Evolutionary conservation across 1,139 yeast genomes (phyloP), one percentile per base, ranked within the genome.

Genomic region (Blastobotrys elegans): DNA sequence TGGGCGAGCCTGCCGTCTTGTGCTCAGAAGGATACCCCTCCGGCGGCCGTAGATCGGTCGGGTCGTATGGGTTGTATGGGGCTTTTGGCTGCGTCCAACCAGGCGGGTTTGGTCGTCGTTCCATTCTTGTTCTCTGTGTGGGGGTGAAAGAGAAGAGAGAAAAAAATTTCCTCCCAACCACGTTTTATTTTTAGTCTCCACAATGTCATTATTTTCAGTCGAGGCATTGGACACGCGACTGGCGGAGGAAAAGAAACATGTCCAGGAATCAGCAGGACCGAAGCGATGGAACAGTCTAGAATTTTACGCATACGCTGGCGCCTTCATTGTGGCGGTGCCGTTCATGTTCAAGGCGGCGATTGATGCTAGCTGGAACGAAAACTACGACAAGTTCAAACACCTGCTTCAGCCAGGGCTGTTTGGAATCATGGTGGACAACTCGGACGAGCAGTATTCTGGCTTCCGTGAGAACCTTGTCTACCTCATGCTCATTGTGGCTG

Each of bases 371-470:
- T 80, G 80, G 58, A 52, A 60, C 53, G 81, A 84, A n/a, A 89
- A 89, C 61, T 92, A 83, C 61, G 75, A 76, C 17, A 70, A 72
- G 44, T 89, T 76, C 60, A 75, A 76, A 53, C 76, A 79, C 47
- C 68, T 82, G 40, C 71, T 92, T 84, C 90, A 83, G 78, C 69
- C 94, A 79, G 56, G 97, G 16, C 52, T 66, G 46, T 55, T 59
- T 47, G 69, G 68, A 13, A 56, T 67, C 7, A 56, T 58, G 52
- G 73, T 70, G 54, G 75, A 94, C 63, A 90, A 90, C 63, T 84
- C 96, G 3, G 99, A 94, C 63, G 73, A 73, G 34, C 99, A 94
- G 65, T 94, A 92, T 61, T 71, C 88, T 27, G 87, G 89, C 59
- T 89, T 94, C 64, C 75, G 98, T 57, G 83, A 84, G 60, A 89